phyloP scores from a whole-genome alignment of 192 early-diverging fungal genomes.

The Umbelopsis vinacea region DNA sequence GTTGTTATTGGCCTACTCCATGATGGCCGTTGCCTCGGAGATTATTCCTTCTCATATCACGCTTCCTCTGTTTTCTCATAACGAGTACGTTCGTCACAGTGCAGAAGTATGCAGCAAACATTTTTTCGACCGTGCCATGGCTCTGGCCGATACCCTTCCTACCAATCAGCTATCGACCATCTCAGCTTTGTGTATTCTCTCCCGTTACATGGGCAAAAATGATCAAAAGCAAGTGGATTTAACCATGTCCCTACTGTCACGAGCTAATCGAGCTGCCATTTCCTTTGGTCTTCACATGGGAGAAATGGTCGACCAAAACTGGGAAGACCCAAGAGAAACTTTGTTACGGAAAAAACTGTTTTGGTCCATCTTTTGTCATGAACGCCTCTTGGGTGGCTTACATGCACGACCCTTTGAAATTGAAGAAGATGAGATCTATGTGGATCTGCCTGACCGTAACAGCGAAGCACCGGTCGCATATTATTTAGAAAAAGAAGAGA shows the following conservation, averaged over 20 bases:
- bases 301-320: background rate
- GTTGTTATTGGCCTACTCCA: background rate
- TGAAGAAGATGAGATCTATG: slow-evolving; percentile 9
- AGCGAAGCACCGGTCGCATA: slow-evolving; percentile 2
- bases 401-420: slow-evolving; percentile 10
- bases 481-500: slow-evolving; percentile 4
- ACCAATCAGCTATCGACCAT: slow-evolving; percentile 12
- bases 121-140: slow-evolving; percentile 20
- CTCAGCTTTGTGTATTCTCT: slow-evolving; percentile 14
- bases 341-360: background rate
- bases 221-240: slow-evolving; percentile 17
- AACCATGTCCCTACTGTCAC: slow-evolving; percentile 8
- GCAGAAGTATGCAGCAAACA: slow-evolving; percentile 14
- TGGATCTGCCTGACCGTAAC: slow-evolving; percentile 5
- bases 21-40: slow-evolving; percentile 11
- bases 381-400: slow-evolving; percentile 2
- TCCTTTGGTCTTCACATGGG: slow-evolving; percentile 15
- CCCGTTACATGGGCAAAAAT: slow-evolving; percentile 12
- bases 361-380: slow-evolving; percentile 19
- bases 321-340: background rate
- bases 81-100: slow-evolving; percentile 9
- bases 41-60: slow-evolving; percentile 15
- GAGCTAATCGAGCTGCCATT: slow-evolving; percentile 8
- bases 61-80: background rate
- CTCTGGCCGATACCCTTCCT: background rate